Evolutionary conservation across 108 stramenopile genomes (phyloP), one percentile per base, ranked within the genome.

Genomic region (Aurantiochytrium sp.): DNA sequence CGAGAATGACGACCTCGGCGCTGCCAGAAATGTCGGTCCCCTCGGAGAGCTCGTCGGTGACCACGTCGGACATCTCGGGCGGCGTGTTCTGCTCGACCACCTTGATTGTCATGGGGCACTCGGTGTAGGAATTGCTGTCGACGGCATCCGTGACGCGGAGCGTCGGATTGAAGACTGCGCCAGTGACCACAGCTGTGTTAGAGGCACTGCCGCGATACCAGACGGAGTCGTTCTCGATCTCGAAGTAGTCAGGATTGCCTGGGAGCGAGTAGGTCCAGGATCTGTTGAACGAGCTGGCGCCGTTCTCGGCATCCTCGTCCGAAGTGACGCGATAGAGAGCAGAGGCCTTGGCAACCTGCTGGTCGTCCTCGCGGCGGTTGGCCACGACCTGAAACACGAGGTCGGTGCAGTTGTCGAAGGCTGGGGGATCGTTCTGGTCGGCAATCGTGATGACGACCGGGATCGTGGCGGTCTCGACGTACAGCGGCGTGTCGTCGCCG

Each of bases 341-440:
- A 30, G 1, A 22, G 8, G 73, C 45, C 24, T 1, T 81, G 39
- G 42, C 45, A 12, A 81, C 19, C 17, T 48, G 42, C 73, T 81
- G 73, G 1, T 48, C 45, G 0, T 39, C 73, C n/a, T 15, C 24
- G 19, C 39, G 50, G 6, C 39, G 73, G 45, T 81, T 42, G 36
- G 6, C 30, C 10, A 81, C 45, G 30, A 81, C 73, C 24, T 81
- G 42, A 65, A 24, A 65, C 34, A 34, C 32, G 2, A 65, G 27
- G 12, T 6, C 15, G n/a, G 73, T 12, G 73, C 73, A 81, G 39
- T 2, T 48, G n/a, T 6, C 24, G 73, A 81, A 48, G 17, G 15
- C 39, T 37, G 73, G 73, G 24, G 73, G 42, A 48, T 81, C 73
- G 73, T 81, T 81, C 45, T 48, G 21, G 45, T 81, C 73, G 32